A percentile compares a stretch with the other conserved stretches of the same genome.
These are phyloP conservation scores for Monilinia polystroma DNA, from an alignment of 2,329 filamentous ascomycete species.

Conservation along the genomic window DNA sequence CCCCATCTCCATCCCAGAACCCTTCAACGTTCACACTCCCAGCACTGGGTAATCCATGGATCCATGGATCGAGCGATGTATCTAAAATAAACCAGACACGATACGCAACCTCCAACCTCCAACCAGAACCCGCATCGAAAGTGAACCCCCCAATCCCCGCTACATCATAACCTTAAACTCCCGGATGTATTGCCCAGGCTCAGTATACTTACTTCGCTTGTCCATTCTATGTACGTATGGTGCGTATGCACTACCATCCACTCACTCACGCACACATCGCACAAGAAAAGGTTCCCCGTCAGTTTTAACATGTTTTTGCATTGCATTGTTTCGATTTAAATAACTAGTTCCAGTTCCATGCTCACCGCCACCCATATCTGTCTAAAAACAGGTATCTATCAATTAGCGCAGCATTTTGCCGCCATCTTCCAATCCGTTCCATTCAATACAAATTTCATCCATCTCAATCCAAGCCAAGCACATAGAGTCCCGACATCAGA, in stretches of 20 bases:
- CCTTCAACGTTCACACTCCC: too few species aligned
- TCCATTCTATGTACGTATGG: too few species aligned
- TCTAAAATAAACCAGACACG: too few species aligned
- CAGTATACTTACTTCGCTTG: too few species aligned
- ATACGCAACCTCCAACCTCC: too few species aligned
- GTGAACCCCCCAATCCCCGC: too few species aligned
- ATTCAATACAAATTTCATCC: background rate
- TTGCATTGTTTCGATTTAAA: background rate
- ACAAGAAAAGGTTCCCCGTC: background rate
- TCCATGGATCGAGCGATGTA: too few species aligned
- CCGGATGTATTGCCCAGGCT: too few species aligned
- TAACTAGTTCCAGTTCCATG: background rate
- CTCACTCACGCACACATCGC: background rate
- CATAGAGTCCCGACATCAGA: background rate
- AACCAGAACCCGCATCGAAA: too few species aligned
- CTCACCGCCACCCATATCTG: background rate
- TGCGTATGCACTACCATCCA: background rate
- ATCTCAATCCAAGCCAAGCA: slow-evolving; percentile 8
- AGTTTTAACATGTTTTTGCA: slow-evolving; percentile 5
- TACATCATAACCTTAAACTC: too few species aligned
- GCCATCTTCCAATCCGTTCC: background rate
- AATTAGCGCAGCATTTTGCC: background rate
- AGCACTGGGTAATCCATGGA: too few species aligned
- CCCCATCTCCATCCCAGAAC: too few species aligned
- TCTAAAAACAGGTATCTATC: background rate